Conservation (phyloP, 495 filamentous ascomycete species). For the Podospora appendiculata region DNA sequence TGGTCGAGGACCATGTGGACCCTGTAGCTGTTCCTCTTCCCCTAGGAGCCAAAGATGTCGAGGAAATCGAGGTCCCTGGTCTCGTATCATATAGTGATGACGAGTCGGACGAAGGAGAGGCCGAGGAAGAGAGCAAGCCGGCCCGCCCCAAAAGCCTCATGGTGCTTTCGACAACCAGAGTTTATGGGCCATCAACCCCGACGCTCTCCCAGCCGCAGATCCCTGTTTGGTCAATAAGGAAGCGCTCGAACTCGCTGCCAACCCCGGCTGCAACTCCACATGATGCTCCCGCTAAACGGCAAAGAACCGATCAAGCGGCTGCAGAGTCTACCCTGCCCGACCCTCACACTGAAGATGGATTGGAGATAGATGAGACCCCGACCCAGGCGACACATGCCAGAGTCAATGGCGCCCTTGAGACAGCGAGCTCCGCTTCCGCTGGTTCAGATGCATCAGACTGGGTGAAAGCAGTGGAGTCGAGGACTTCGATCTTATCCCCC, state of each 20-base stretch:
- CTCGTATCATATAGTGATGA: constrained; percentile 52
- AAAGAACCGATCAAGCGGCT: background rate
- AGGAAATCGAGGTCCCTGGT: constrained; percentile 67
- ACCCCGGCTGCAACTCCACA: constrained; percentile 22
- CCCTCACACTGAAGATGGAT: background rate
- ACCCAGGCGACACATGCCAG: background rate
- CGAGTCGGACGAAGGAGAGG: constrained; percentile 46
- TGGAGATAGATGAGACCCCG: background rate
- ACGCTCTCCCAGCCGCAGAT: constrained; percentile 22
- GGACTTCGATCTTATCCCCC: background rate
- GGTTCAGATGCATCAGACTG: background rate
- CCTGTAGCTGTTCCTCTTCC: constrained; percentile 49
- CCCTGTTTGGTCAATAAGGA: constrained; percentile 27
- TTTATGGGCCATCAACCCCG: constrained; percentile 20
- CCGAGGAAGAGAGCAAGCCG: constrained; percentile 16
- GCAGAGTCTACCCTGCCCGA: background rate
- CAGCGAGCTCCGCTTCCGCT: background rate
- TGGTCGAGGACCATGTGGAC: constrained; percentile 34
- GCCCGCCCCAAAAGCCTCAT: constrained; percentile 57
- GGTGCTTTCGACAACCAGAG: constrained; percentile 24
- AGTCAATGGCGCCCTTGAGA: background rate
- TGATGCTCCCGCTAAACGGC: constrained; percentile 4
- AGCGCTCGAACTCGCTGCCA: constrained; percentile 50
- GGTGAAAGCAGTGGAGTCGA: background rate
- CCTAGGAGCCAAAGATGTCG: constrained; percentile 57